Evolutionary conservation across 1,139 yeast species (phyloP).

Genomic region (Pneumocystis wakefieldiae): DNA sequence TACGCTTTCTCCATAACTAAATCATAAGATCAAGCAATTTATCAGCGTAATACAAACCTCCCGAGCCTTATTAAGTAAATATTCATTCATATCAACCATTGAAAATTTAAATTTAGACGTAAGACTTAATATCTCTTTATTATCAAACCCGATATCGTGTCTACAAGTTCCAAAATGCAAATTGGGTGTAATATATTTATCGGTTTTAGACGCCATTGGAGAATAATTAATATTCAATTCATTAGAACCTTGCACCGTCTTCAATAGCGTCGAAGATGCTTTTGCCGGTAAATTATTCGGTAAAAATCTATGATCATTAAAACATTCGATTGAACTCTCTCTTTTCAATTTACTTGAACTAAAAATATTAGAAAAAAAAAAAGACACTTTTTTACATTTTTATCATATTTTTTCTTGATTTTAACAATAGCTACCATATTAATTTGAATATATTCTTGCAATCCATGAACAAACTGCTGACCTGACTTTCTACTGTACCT

Average conservation of each 20-base stretch:
- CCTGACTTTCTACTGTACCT: not conserved
- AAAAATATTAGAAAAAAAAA: not conserved
- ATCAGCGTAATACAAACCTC: not conserved
- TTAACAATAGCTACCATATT: not conserved
- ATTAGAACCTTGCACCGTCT: not conserved
- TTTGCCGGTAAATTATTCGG: not conserved
- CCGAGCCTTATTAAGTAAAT: not conserved
- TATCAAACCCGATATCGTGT: not conserved
- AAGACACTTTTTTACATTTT: not conserved
- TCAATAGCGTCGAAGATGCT: not conserved
- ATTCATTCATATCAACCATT: not conserved
- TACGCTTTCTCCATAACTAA: not conserved
- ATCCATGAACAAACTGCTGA: not conserved
- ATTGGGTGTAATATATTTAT: not conserved
- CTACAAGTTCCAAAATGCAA: not conserved
- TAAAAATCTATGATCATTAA: not conserved
- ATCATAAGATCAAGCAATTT: not conserved
- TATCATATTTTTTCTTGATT: not conserved
- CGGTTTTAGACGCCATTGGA: not conserved
- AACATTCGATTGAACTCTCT: not conserved
- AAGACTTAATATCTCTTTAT: not conserved
- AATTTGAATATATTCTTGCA: not conserved
- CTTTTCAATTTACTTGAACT: not conserved
- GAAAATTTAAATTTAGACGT: not conserved
- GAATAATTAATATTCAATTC: not conserved